Conservation (phyloP, 1,284 basidiomycete genomes). For the Microbotryum violaceum region DNA sequence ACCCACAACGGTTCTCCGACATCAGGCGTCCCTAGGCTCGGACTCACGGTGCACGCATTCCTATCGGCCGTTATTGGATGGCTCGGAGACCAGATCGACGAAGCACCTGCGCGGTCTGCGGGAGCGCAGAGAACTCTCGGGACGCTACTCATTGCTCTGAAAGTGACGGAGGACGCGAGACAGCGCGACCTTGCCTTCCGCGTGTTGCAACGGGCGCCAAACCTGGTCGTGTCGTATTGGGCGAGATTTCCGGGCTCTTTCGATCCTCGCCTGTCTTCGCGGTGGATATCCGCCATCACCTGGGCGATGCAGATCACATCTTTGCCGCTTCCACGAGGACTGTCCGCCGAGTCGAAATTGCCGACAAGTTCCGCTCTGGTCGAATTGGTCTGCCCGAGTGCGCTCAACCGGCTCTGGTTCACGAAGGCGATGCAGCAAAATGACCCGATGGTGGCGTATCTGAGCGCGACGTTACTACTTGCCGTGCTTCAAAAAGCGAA, state of each 20-base stretch:
- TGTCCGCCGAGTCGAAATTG: background rate
- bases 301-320: slow-evolving; percentile 29
- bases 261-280: slow-evolving; percentile 26
- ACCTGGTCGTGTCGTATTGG: slow-evolving; percentile 28
- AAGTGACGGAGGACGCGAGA: slow-evolving; percentile 25
- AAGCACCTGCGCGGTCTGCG: slow-evolving; percentile 15
- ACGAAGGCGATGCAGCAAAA: slow-evolving; percentile 31
- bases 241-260: slow-evolving; percentile 25
- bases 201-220: slow-evolving; percentile 21
- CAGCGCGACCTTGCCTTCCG: slow-evolving; percentile 26
- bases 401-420: slow-evolving; percentile 27
- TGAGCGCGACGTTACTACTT: slow-evolving; percentile 28
- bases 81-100: slow-evolving; percentile 30
- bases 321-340: background rate
- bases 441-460: slow-evolving; percentile 30
- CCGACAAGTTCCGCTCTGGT: no score
- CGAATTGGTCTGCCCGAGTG: slow-evolving; percentile 47
- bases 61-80: slow-evolving; percentile 21
- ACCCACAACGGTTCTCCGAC: no score
- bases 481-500: slow-evolving; percentile 27
- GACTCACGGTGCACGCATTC: slow-evolving; percentile 22
- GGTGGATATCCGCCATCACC: slow-evolving; percentile 33
- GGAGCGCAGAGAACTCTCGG: slow-evolving; percentile 23
- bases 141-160: slow-evolving; percentile 19
- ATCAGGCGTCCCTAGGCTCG: slow-evolving; percentile 1